Conservation (phyloP, 2,329 filamentous ascomycete genomes). For the Aspergillus sp. region DNA sequence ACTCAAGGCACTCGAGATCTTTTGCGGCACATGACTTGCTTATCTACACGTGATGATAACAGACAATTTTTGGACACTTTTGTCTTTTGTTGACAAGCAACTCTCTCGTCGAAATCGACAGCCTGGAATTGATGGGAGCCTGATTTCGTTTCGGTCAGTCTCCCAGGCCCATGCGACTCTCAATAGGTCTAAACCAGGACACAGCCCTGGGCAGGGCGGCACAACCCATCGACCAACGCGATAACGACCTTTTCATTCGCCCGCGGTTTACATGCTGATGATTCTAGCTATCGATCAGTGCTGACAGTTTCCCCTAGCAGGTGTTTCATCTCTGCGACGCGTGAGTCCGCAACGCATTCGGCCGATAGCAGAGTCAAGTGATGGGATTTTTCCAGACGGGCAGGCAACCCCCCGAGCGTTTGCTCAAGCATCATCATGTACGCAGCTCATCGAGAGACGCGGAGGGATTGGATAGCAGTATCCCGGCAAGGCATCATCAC, state of each 20-base stretch:
- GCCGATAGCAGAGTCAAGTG: background rate
- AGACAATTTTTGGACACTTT: background rate
- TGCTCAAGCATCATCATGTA: background rate
- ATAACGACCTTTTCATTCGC: background rate
- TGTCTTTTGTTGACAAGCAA: background rate
- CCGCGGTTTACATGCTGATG: background rate
- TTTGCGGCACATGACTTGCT: constrained; percentile 8
- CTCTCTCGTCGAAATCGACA: background rate
- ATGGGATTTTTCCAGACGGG: background rate
- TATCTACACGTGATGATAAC: constrained; percentile 11
- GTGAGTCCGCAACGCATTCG: background rate
- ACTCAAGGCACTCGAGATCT: background rate
- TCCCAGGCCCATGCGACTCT: background rate
- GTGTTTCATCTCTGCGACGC: background rate
- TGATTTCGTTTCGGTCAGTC: background rate
- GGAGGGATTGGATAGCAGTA: background rate
- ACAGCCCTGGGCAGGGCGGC: background rate
- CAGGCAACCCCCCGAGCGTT: background rate
- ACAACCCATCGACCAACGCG: background rate
- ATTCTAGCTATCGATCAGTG: background rate
- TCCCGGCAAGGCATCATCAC: background rate
- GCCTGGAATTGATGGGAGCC: too few relatives aligned
- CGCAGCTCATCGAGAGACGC: background rate
- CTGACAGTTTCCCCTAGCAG: background rate
- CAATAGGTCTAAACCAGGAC: background rate